Percentiles rank a stretch among this genome's conserved stretches.
These are phyloP conservation scores for Lycium ferocissimum DNA, from an alignment of 257 asterid genomes.

Conservation along the genomic window DNA sequence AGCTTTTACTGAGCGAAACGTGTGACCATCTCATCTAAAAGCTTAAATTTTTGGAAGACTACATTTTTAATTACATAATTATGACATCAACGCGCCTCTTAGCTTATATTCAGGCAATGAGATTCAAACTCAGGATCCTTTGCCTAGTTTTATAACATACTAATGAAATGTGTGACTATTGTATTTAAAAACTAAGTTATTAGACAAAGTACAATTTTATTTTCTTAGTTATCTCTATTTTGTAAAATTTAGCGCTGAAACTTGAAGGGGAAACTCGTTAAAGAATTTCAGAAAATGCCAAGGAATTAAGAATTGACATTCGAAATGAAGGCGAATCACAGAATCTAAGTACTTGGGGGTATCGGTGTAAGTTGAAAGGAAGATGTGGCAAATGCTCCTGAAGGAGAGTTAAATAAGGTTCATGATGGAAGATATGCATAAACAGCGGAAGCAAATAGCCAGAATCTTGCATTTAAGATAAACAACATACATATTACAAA, in stretches of 20 bases:
- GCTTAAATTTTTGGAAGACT: background rate
- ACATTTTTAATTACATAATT: background rate
- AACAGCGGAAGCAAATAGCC: background rate
- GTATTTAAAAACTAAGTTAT: background rate
- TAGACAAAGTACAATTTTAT: background rate
- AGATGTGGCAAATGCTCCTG: slow-evolving; percentile 16
- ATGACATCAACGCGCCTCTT: background rate
- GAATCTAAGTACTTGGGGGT: slow-evolving; percentile 23
- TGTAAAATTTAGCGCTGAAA: background rate
- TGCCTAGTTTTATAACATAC: background rate
- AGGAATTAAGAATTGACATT: slow-evolving; percentile 28
- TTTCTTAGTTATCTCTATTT: background rate
- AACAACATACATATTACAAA: too few relatives aligned
- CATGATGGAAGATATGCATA: background rate
- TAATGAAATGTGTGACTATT: background rate
- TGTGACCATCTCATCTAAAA: background rate
- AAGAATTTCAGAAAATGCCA: slow-evolving; percentile 30
- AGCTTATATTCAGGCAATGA: background rate
- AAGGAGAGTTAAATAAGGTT: slow-evolving; percentile 41
- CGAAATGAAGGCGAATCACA: slow-evolving; percentile 33
- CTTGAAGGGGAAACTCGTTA: background rate
- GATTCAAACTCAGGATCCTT: background rate
- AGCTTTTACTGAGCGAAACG: background rate
- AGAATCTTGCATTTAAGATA: background rate
- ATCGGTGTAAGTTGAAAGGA: slow-evolving; percentile 24